Evolutionary conservation across 1,284 basidiomycete species (phyloP).

Genomic region (Irpex sp.): DNA sequence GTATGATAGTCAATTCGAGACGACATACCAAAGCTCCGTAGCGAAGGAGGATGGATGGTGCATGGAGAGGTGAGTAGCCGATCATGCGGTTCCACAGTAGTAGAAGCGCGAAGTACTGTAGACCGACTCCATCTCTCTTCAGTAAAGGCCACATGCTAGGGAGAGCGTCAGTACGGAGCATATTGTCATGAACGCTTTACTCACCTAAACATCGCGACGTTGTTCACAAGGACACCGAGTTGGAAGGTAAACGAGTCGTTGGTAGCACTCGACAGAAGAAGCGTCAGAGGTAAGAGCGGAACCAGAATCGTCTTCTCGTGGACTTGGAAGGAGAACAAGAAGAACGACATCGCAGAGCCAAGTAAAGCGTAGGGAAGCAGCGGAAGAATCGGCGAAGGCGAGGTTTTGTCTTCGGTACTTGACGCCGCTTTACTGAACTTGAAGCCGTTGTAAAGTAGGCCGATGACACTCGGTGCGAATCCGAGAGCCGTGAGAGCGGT

Average conservation of each 20-base stretch:
- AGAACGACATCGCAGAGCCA: conserved; percentile 82
- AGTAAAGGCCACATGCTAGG: conserved; percentile 88
- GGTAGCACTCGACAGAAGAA: conserved; percentile 68
- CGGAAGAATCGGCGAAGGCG: conserved; percentile 47
- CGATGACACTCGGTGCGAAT: conserved; percentile 59
- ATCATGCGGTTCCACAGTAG: conserved; percentile 81
- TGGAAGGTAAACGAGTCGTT: conserved; percentile 64
- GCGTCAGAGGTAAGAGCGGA: conserved; percentile 79
- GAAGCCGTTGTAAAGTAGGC: conserved; percentile 48
- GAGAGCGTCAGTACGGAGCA: conserved; percentile 1
- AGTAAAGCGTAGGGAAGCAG: conserved; percentile 70
- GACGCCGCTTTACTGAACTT: conserved; percentile 27
- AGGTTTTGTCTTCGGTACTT: conserved; percentile 8
- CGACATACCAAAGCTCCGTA: conserved; percentile 56
- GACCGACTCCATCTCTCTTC: conserved; percentile 72
- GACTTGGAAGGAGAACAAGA: conserved; percentile 94
- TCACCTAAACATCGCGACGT: conserved; percentile 87
- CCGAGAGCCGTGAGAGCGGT: conserved; percentile 58
- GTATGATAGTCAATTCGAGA: too few species aligned
- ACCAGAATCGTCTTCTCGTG: conserved; percentile 94
- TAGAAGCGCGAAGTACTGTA: conserved; percentile 68
- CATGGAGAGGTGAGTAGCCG: conserved; percentile 65
- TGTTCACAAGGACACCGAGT: conserved; percentile 79
- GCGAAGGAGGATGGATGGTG: conserved; percentile 43
- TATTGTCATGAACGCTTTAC: conserved; percentile 15